These are phyloP conservation scores for Globisporangium polare DNA, from an alignment of 352 stramenopile species.

Conservation along the genomic window DNA sequence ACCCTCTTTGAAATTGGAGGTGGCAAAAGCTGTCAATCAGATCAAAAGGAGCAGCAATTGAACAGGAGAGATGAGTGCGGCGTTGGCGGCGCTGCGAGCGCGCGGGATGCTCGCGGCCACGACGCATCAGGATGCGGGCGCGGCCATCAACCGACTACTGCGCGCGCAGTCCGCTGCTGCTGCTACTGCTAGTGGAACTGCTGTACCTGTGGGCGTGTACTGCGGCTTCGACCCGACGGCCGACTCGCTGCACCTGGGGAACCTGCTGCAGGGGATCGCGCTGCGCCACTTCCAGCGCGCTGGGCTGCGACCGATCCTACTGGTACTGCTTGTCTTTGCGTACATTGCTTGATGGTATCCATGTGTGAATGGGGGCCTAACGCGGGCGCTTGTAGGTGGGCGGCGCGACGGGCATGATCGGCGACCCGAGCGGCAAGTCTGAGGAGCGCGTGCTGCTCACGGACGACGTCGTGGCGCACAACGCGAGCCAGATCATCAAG, in stretches of 20 bases:
- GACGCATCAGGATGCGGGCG: slow-evolving; percentile 60
- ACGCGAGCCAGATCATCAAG: slow-evolving; percentile 87
- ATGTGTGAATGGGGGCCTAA: background rate
- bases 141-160: slow-evolving; percentile 51
- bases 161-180: background rate
- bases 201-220: slow-evolving; percentile 53
- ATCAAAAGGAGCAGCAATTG: background rate
- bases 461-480: slow-evolving; percentile 90
- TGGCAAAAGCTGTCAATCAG: background rate
- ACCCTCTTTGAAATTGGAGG: no score
- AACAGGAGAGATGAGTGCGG: slow-evolving; percentile 58
- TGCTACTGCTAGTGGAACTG: background rate
- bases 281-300: slow-evolving; percentile 86
- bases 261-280: slow-evolving; percentile 84
- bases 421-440: slow-evolving; percentile 98
- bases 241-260: slow-evolving; percentile 88
- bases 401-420: slow-evolving; percentile 92
- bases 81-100: slow-evolving; percentile 48
- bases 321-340: slow-evolving; percentile 22
- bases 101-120: slow-evolving; percentile 74
- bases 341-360: background rate
- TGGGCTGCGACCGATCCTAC: slow-evolving; percentile 88
- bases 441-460: slow-evolving; percentile 95
- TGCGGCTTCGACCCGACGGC: slow-evolving; percentile 92
- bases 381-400: slow-evolving; percentile 29